Evolutionary conservation across 2,329 filamentous ascomycete species (phyloP).

Genomic region (Aspergillus fumigatiaffinis): DNA sequence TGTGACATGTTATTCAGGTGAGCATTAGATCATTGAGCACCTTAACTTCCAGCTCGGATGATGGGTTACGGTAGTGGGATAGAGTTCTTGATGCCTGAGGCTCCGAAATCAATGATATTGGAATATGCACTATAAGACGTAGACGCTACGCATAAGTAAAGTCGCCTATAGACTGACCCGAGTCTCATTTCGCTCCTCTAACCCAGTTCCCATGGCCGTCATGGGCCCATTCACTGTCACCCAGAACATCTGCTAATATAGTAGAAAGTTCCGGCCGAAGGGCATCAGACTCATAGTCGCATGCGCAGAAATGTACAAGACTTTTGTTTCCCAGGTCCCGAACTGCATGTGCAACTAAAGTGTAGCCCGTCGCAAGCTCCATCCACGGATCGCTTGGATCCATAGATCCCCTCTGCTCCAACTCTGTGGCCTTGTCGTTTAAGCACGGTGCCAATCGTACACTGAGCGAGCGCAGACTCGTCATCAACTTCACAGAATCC

Average conservation of each 20-base stretch:
- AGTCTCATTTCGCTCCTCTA: constrained; percentile 1
- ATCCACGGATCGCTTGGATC: constrained; percentile 49
- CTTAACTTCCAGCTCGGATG: background rate
- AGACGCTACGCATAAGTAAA: background rate
- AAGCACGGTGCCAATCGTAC: constrained; percentile 48
- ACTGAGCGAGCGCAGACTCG: constrained; percentile 51
- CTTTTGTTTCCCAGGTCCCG: constrained; percentile 18
- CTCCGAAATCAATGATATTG: background rate
- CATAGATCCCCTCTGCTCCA: constrained; percentile 37
- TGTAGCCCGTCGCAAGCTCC: constrained; percentile 52
- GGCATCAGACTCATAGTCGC: constrained; percentile 30
- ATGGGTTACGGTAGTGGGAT: background rate
- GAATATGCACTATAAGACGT: background rate
- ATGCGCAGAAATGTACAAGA: constrained; percentile 23
- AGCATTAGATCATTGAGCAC: background rate
- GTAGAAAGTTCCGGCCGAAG: constrained; percentile 25
- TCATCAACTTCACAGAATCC: constrained; percentile 47
- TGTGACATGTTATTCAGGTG: background rate
- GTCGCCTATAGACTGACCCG: background rate
- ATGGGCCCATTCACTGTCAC: constrained; percentile 25
- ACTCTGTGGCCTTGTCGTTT: constrained; percentile 34
- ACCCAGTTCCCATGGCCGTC: constrained; percentile 30
- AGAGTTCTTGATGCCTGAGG: background rate
- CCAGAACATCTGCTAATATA: constrained; percentile 22
- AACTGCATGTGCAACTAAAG: constrained; percentile 40